phyloP scores from a whole-genome alignment of 192 early-diverging fungal genomes.

The Entomortierella chlamydospora region DNA sequence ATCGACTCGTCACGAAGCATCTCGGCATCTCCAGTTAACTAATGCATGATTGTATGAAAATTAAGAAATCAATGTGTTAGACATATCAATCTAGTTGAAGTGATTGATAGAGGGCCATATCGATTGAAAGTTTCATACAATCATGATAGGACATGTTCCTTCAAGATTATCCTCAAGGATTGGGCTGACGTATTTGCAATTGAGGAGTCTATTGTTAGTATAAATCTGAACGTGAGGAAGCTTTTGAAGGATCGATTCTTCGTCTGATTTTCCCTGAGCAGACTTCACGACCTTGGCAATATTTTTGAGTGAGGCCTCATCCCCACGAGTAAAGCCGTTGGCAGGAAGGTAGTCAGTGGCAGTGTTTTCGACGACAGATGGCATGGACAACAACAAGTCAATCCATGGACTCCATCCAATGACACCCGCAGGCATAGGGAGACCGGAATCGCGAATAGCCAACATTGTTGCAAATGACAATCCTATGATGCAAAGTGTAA shows the following conservation, averaged over 20 bases:
- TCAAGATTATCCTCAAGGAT: conserved; percentile 54
- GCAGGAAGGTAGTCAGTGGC: conserved; percentile 61
- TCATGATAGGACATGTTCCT: conserved; percentile 56
- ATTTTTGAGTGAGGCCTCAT: conserved; percentile 39
- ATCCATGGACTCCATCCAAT: conserved; percentile 77
- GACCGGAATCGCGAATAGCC: conserved; percentile 66
- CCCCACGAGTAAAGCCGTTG: conserved; percentile 57
- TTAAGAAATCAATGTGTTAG: not conserved
- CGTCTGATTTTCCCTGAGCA: not conserved
- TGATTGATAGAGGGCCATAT: too few species aligned
- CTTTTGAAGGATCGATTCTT: conserved; percentile 23
- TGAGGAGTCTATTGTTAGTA: conserved; percentile 54
- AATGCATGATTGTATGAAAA: conserved; percentile 9
- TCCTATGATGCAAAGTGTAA: conserved; percentile 16
- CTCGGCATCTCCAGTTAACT: conserved; percentile 60
- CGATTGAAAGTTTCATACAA: too few species aligned
- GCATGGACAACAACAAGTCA: conserved; percentile 63
- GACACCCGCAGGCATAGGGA: conserved; percentile 69
- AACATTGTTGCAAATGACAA: conserved; percentile 66
- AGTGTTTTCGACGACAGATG: conserved; percentile 53
- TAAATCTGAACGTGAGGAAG: conserved; percentile 56
- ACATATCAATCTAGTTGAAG: not conserved
- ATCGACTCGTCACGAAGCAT: conserved; percentile 63
- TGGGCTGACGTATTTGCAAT: conserved; percentile 61
- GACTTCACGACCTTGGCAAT: conserved; percentile 23